Evolutionary conservation across 2,329 filamentous ascomycete species (phyloP), one percentile per base, ranked within the genome.

Genomic region (Aspergillus persii): DNA sequence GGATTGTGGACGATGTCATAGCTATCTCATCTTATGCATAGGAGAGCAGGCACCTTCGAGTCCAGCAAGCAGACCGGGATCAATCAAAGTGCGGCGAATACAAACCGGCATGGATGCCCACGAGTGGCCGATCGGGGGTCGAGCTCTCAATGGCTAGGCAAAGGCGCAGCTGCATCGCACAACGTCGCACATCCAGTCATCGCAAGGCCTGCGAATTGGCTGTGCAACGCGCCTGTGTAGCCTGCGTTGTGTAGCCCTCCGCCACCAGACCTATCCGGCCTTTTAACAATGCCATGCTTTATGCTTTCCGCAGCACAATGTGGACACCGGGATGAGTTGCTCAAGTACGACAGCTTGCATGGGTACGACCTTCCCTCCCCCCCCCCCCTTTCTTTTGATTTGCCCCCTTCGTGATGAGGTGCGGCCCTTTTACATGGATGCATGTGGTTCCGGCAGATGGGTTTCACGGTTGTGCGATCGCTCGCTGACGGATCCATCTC

Each of bases 111-210:
- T 15, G 15, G 12, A 41, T 4, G 11, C 18, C 27, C 44, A 23
- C 44, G 8, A 27, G 9, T 47, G 18, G 44, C 18, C 44, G 51
- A 60, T 57, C 50, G 54, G 47, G 18, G 49, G 57, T 44, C 39
- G 39, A 44, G 36, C 50, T 31, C 49, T 58, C 51, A 58, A 55
- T 56, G 57, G 60, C 50, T 36, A 33, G 36, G 36, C 26, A 7
- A 36, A 46, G 50, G 26, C 8, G 44, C 50, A 26, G 36, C 39
- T 60, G 54, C 54, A 58, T 58, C 44, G 56, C 56, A 46, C 31
- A 41, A 15, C 41, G 61, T 58, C 31, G 56, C 47, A 58, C 56
- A 52, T 62, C 57, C 48, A 58, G 49, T 56, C 59, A 61, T 49
- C 53, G 27, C 26, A 57, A 49, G 31, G 49, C n/a, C 53, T 27